Evolutionary conservation across 2,329 filamentous ascomycete species (phyloP).

Genomic region (Hortaea werneckii): DNA sequence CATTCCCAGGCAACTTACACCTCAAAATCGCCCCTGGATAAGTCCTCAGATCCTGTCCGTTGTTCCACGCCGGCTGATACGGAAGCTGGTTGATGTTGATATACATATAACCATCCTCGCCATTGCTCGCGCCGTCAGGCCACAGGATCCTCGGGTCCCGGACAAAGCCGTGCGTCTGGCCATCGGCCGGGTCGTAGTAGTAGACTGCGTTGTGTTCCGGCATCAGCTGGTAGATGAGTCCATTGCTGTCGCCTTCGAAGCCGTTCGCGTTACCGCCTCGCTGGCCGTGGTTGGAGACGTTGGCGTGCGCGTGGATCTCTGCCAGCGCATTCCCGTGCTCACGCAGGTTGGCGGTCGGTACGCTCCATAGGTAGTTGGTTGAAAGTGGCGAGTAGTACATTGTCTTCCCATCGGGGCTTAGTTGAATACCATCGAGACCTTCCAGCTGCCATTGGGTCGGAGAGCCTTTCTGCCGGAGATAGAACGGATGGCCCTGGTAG

Average conservation of each 20-base stretch:
- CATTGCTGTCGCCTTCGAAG: slow-evolving; percentile 35
- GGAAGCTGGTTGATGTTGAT: slow-evolving; percentile 42
- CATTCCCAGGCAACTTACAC: slow-evolving; percentile 32
- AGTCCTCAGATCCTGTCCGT: slow-evolving; percentile 32
- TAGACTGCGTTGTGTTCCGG: slow-evolving; percentile 37
- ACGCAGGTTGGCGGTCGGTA: slow-evolving; percentile 24
- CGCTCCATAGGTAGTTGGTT: slow-evolving; percentile 26
- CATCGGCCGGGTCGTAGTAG: slow-evolving; percentile 32
- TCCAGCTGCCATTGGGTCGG: slow-evolving; percentile 19
- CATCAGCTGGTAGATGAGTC: slow-evolving; percentile 39
- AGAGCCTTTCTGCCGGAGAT: slow-evolving; percentile 17
- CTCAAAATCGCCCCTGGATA: slow-evolving; percentile 38
- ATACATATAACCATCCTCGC: slow-evolving; percentile 38
- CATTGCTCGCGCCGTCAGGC: slow-evolving; percentile 34
- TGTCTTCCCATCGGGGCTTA: slow-evolving; percentile 26
- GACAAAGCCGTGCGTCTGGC: slow-evolving; percentile 29
- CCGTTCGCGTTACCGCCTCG: slow-evolving; percentile 38
- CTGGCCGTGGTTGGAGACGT: slow-evolving; percentile 37
- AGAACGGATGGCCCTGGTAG: slow-evolving; percentile 24
- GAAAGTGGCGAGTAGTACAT: slow-evolving; percentile 37
- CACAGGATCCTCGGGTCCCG: slow-evolving; percentile 36
- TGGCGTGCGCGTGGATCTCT: slow-evolving; percentile 34
- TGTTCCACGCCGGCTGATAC: slow-evolving; percentile 37
- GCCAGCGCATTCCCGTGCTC: slow-evolving; percentile 25
- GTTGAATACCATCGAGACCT: slow-evolving; percentile 30